Evolutionary conservation across 2,329 filamentous ascomycete genomes (phyloP).

Genomic region (Pestalotiopsis sp.): DNA sequence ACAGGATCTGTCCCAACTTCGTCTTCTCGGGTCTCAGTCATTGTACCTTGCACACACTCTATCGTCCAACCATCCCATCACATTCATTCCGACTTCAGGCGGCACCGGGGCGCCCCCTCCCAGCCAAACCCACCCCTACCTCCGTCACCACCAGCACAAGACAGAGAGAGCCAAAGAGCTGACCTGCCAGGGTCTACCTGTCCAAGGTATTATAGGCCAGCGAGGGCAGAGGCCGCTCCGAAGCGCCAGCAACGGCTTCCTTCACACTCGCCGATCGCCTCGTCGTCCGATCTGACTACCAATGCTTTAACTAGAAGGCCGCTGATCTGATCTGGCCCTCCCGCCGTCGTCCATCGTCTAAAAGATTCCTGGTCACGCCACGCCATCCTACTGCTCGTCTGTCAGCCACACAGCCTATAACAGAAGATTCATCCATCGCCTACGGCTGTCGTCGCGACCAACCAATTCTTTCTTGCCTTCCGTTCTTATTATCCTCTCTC

Average conservation of each 20-base stretch:
- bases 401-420: constrained; percentile 2
- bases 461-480: constrained; percentile 8
- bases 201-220: neutral
- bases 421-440: constrained; percentile 9
- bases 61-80: neutral
- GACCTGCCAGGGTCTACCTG: neutral
- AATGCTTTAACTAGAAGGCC: neutral
- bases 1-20: constrained; percentile 11
- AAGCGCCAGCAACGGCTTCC: neutral
- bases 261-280: neutral
- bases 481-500: constrained; percentile 1
- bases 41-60: constrained; percentile 1
- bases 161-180: neutral
- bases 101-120: neutral
- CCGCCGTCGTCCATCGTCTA: constrained; percentile 7
- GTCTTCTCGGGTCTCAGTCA: neutral
- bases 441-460: neutral
- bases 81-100: neutral
- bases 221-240: neutral
- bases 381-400: neutral
- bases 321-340: neutral
- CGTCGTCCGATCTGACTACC: neutral
- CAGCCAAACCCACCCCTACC: neutral
- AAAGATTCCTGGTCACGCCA: neutral
- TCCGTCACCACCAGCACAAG: neutral